Base-by-base conservation (phyloP, 1,284 basidiomycete genomes). In the Anthracocystis panici-leucophaei region DNA sequence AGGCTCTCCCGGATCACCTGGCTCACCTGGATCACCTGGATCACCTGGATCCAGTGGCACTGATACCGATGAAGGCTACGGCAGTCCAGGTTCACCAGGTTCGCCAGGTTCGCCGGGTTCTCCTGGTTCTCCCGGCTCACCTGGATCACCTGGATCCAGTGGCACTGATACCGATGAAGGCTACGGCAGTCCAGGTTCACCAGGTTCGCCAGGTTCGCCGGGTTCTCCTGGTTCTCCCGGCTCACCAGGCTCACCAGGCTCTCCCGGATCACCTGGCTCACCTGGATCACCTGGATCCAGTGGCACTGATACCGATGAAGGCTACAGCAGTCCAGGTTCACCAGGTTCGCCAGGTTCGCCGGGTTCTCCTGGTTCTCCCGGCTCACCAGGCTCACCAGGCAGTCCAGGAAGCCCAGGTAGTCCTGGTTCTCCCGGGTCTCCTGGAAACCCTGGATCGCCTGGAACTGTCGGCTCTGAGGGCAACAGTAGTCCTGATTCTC, bases 341-440 rank as follows among this genome's bases (percentile, higher is more conserved):
- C 14, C 51, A n/a, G 42, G 44, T 20, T 16, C n/a, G n/a, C n/a
- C n/a, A n/a, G n/a, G n/a, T n/a, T n/a, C 21, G 9, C 23, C 44
- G 5, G 46, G 27, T 31, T 20, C 16, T n/a, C 27, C 46, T 49
- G 46, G 45, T 27, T 33, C 33, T 49, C 61, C 45, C 14, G 25
- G 33, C 7, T 33, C 33, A 11, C 7, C 12, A 7, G 25, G 25
- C 12, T 33, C 33, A 18, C 44, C 21, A 25, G 23, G 11, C 27
- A 27, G 27, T 27, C 27, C 27, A 27, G 67, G 53, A 1, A 38
- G 35, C 5, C 35, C 14, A 21, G 57, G 60, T 14, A 16, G 35
- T 44, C 57, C 27, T 46, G 45, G 45, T 42, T 42, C 41, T 42
- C 20, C 41, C n/a, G 41, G 41, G 6, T 42, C 41, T n/a, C 41